A percentile compares a stretch with the other conserved stretches of the same genome.
Evolutionary conservation across 1,284 basidiomycete genomes (phyloP).

Genomic region (Rhodotorula sp.): DNA sequence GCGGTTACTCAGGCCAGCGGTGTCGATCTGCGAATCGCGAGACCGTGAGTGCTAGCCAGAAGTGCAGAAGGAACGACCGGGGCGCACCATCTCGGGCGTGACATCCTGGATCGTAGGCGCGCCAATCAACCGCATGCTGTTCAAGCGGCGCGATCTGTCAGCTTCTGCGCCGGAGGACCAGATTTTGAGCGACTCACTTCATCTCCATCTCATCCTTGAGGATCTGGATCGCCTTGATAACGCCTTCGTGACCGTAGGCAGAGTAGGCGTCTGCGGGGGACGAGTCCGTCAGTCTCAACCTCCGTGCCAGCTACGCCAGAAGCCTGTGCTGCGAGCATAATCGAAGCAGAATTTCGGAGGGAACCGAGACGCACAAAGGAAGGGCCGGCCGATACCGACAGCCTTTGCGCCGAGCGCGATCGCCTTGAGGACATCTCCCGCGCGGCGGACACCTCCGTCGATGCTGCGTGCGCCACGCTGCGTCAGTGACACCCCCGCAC

Average conservation of each 20-base stretch:
- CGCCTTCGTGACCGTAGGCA: conserved; percentile 74
- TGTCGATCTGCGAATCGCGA: conserved; percentile 22
- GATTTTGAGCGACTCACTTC: conserved; percentile 34
- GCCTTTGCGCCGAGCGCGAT: conserved; percentile 87
- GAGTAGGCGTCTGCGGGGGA: conserved; percentile 77
- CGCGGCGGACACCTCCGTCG: conserved; percentile 86
- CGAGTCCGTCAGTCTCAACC: neutral
- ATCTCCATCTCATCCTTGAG: conserved; percentile 84
- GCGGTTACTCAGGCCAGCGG: conserved; percentile 14
- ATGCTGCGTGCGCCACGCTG: conserved; percentile 49
- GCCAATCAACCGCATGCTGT: conserved; percentile 81
- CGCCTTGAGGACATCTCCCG: conserved; percentile 83
- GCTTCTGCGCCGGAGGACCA: neutral
- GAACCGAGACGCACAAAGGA: conserved; percentile 34
- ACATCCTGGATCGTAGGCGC: conserved; percentile 74
- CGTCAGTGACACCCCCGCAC: neutral
- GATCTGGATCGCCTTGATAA: conserved; percentile 38
- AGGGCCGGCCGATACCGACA: conserved; percentile 64
- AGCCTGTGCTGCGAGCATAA: neutral
- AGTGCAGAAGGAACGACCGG: neutral
- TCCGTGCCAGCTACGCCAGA: neutral
- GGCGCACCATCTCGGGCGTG: conserved; percentile 76
- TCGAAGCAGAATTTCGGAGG: too few species aligned
- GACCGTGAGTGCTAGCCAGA: neutral
- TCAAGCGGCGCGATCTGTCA: conserved; percentile 46